Base-by-base conservation (phyloP, 306 rosid species). In the Cucurbita pepo region DNA sequence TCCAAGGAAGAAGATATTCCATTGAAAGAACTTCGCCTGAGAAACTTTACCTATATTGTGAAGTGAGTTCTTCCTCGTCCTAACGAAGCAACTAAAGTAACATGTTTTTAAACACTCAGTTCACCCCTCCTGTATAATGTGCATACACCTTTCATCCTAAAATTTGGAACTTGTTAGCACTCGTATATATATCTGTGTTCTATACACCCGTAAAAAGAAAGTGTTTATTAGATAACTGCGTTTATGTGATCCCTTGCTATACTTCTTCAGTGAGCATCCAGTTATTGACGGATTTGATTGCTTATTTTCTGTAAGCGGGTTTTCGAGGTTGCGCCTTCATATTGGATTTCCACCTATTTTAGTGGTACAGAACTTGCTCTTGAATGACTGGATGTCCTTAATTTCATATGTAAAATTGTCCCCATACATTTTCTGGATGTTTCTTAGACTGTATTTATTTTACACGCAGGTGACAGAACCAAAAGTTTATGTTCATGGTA, bases 1-100 rank as follows among this genome's bases (percentile, higher is more conserved):
- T 93, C 98, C 69, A 93, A 93, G 85, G 97, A 90, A 85, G 98
- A 93, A 85, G 78, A 62, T 19, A 86, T 88, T 73, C 89, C 84
- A 47, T 30, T 77, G 53, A 74, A 81, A 55, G 92, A 88, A 58
- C 55, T 85, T 69, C 56, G 41, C 77, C 86, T 40, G 16, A 93
- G 87, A 82, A 87, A 93, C 77, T 93, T 90, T 77, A 85, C 90
- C 64, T 90, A 82, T 79, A 90, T 93, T 66, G 74, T 90, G 66
- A 90, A 82, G 98, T 93, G 83, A 86, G 96, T 86, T 72, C 57
- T 78, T 40, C 57, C 40, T 72, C 53, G 41, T 71, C 60, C 56
- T 71, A 12, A 43, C 21, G 37, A 62, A 14, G 1, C 51, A 63
- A 40, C 69, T 50, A 34, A 16, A 54, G 51, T 48, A 48, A 48